Percentiles rank a stretch among this genome's conserved stretches.
These are phyloP conservation scores for Penicillium mononematosum DNA, from an alignment of 495 filamentous ascomycete genomes.

Conservation along the genomic window DNA sequence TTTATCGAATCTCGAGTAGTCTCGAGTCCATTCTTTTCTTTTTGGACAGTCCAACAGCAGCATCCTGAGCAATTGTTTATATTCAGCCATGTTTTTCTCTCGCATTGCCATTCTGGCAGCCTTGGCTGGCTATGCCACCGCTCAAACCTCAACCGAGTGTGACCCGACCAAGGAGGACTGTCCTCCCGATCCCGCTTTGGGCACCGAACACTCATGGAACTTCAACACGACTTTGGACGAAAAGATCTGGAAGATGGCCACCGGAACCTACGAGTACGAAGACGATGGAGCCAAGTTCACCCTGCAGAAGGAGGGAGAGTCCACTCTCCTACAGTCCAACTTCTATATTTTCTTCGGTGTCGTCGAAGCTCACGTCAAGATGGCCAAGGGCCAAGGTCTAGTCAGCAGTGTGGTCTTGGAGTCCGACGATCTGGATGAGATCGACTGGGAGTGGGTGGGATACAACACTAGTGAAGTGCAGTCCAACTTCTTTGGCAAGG, in stretches of 20 bases:
- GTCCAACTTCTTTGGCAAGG: constrained; percentile 94
- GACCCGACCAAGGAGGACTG: constrained; percentile 63
- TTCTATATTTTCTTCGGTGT: constrained; percentile 87
- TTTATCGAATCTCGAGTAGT: constrained; percentile 22
- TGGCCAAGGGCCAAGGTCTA: constrained; percentile 68
- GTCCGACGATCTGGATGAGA: constrained; percentile 90
- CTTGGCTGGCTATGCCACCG: constrained; percentile 29
- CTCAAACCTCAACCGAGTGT: constrained; percentile 59
- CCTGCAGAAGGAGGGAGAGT: constrained; percentile 62
- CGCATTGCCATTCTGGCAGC: constrained; percentile 28
- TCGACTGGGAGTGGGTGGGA: constrained; percentile 76
- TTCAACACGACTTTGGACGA: constrained; percentile 57
- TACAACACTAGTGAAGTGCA: constrained; percentile 63
- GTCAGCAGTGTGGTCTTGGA: constrained; percentile 84
- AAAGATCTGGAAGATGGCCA: constrained; percentile 62
- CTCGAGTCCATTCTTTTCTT: constrained; percentile 23
- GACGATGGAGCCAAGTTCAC: constrained; percentile 66
- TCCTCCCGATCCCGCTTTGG: constrained; percentile 66
- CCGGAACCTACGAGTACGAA: constrained; percentile 54
- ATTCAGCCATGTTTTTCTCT: constrained; percentile 26
- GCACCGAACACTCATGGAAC: constrained; percentile 56
- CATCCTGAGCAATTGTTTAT: constrained; percentile 5
- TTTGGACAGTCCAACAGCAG: constrained; percentile 9
- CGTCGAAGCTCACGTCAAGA: constrained; percentile 68
- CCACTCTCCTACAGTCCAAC: constrained; percentile 67